A percentile compares a stretch with the other conserved stretches of the same genome.
phyloP scores from a whole-genome alignment of 1,284 basidiomycete genomes.

The Puccinia hordei region DNA sequence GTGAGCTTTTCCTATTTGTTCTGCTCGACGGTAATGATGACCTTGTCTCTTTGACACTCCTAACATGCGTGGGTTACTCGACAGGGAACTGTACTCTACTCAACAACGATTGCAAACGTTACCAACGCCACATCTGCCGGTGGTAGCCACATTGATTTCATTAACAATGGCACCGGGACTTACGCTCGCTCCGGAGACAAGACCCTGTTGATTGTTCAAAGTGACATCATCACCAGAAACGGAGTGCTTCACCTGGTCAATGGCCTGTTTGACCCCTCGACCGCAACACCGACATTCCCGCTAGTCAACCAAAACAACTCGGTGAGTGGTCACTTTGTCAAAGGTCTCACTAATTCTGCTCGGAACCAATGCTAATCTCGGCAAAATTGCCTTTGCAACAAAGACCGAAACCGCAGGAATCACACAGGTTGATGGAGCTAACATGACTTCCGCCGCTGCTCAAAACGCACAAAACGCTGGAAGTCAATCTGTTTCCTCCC shows the following conservation, averaged over 20 bases:
- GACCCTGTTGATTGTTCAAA: constrained; percentile 66
- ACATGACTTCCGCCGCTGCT: constrained; percentile 21
- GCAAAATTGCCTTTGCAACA: neutral
- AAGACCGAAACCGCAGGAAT: constrained; percentile 34
- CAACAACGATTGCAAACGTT: constrained; percentile 62
- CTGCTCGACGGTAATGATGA: neutral
- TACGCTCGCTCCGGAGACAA: constrained; percentile 67
- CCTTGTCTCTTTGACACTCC: neutral
- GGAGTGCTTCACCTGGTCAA: constrained; percentile 68
- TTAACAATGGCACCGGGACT: constrained; percentile 67
- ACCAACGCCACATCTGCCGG: constrained; percentile 65
- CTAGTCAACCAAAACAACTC: constrained; percentile 29
- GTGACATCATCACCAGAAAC: constrained; percentile 70
- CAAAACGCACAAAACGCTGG: constrained; percentile 26
- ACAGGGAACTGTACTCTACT: constrained; percentile 68
- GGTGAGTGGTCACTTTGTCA: constrained; percentile 7
- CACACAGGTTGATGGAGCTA: constrained; percentile 32
- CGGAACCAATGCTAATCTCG: too few species aligned
- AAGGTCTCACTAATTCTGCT: too few species aligned
- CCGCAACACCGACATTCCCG: constrained; percentile 38
- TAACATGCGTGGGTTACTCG: neutral
- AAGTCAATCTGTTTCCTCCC: neutral
- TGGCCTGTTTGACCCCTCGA: constrained; percentile 43
- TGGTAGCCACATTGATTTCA: constrained; percentile 67
- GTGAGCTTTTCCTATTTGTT: constrained; percentile 8